Base-by-base conservation (phyloP, 768 basidiomycete genomes). In the Brasilioporus rufonigricans region DNA sequence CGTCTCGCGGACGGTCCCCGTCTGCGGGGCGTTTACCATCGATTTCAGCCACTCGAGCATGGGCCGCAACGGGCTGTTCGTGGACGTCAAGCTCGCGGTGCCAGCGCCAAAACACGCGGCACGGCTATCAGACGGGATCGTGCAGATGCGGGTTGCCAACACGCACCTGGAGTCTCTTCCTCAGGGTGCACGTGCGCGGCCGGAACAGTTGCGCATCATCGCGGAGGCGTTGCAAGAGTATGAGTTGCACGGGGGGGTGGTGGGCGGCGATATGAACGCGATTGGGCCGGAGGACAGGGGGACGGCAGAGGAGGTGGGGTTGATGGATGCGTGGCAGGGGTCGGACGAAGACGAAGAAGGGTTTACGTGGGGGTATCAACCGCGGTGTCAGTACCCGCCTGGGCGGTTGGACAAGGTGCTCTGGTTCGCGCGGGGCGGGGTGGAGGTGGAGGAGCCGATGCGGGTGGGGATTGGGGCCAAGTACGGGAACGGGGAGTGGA, bases 241-340 rank as follows among this genome's bases (percentile, higher is more conserved):
- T 11, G 65, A 59, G 1, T 65, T 86, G 16, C 68, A 76, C 24
- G 86, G 83, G 2, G 89, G 86, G 0, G 59, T 91, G 3, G 77
- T 89, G 35, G 79, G 77, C 1, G 89, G 89, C 1, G 87, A 89
- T 61, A 87, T 90, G 85, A 89, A 89, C 58, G 77, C 83, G 44
- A 82, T 89, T 50, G 71, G 71, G 3, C 63, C 70, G 2, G 68
- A 69, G 16, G 87, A 89, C 48, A 55, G 52, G 49, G 57, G 53
- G 35, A 67, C 84, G 29, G 75, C 78, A 13, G 68, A 62, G 32
- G 69, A 75, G 3, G 70, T 77, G 1, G 81, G 81, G 24, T 66
- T 91, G 62, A 50, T 52, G 41, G 89, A 91, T 61, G 82, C 85
- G 38, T 89, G 85, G 81, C 71, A 64, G 36, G 76, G 74, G 29